These are phyloP conservation scores for Aspergillus terreus DNA, from an alignment of 2,329 filamentous ascomycete genomes.

Conservation along the genomic window DNA sequence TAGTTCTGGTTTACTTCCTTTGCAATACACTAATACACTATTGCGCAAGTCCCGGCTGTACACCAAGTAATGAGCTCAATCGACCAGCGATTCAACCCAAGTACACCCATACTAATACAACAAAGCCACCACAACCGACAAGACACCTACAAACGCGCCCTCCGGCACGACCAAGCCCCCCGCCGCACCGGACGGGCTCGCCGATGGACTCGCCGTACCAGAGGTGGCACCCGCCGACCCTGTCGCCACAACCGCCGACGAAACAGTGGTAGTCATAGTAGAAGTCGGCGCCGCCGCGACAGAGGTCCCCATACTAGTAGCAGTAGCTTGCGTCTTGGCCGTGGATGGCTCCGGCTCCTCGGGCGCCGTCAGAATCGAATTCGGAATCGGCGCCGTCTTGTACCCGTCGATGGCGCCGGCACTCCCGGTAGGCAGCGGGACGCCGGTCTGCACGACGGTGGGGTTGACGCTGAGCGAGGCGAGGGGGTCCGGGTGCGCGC, in stretches of 20 bases:
- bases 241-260: neutral
- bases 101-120: neutral
- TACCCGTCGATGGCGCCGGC: neutral
- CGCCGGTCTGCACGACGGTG: constrained; percentile 10
- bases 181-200: neutral
- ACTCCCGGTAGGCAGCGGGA: constrained; percentile 5
- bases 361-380: constrained; percentile 19
- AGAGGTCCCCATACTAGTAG: neutral
- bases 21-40: neutral
- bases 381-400: constrained; percentile 3
- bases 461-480: constrained; percentile 12
- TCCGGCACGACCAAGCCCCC: neutral
- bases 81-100: constrained; percentile 1
- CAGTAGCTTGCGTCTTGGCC: neutral
- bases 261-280: neutral
- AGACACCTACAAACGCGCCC: neutral
- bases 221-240: neutral
- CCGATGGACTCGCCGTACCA: neutral
- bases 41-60: too few relatives aligned
- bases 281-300: neutral
- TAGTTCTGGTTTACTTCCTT: too few relatives aligned
- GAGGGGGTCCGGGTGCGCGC: constrained; percentile 16
- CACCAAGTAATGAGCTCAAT: neutral
- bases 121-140: constrained; percentile 4
- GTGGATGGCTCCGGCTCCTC: neutral